Percentiles rank a stretch among this genome's conserved stretches.
These are phyloP conservation scores for Pseudocercospora musae DNA, from an alignment of 2,329 filamentous ascomycete genomes.

Conservation along the genomic window DNA sequence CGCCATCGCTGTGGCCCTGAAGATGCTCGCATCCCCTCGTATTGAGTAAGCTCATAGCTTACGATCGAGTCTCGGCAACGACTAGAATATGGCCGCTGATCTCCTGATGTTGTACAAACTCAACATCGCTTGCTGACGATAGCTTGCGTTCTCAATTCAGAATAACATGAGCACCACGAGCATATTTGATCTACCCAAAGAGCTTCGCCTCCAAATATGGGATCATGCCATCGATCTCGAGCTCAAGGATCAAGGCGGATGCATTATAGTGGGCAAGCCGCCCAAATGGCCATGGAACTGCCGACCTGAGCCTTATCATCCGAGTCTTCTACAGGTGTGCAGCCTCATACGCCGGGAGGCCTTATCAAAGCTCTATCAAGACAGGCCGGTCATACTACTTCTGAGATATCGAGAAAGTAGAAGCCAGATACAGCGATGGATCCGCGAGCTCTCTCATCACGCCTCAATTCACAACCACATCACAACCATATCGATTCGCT, in stretches of 20 bases:
- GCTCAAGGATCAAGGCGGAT: background rate
- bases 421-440: slow-evolving; percentile 14
- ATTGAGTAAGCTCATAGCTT: background rate
- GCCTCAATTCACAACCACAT: slow-evolving; percentile 8
- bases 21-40: background rate
- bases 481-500: slow-evolving; percentile 15
- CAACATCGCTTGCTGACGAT: background rate
- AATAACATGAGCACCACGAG: slow-evolving; percentile 25
- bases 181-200: slow-evolving; percentile 3
- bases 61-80: background rate
- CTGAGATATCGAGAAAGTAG: slow-evolving; percentile 18
- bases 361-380: slow-evolving; percentile 11
- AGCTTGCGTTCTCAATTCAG: slow-evolving; percentile 40
- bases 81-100: background rate
- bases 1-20: background rate
- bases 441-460: slow-evolving; percentile 2
- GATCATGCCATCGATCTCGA: background rate
- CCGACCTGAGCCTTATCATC: slow-evolving; percentile 17
- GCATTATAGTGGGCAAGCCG: background rate
- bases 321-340: slow-evolving; percentile 14
- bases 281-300: slow-evolving; percentile 13
- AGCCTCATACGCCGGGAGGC: slow-evolving; percentile 12
- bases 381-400: slow-evolving; percentile 11
- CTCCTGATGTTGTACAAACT: background rate
- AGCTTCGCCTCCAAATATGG: background rate